Percentiles rank a stretch among this genome's conserved stretches.
These are phyloP conservation scores for Penicillium rolfsii DNA, from an alignment of 2,329 filamentous ascomycete species.

Conservation along the genomic window DNA sequence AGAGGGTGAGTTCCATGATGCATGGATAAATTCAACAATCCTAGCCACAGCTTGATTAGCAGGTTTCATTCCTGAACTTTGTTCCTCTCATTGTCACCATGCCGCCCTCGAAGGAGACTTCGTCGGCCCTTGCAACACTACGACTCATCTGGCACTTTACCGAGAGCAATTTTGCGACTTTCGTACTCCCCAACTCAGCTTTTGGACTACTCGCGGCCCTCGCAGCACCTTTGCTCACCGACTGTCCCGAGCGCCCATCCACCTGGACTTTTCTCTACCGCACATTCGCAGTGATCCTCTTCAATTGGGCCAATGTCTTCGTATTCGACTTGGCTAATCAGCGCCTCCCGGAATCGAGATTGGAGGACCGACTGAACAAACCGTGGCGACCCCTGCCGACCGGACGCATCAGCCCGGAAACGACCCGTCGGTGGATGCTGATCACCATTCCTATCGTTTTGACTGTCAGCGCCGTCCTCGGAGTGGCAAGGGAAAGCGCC, in stretches of 20 bases:
- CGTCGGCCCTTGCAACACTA: neutral
- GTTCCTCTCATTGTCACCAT: neutral
- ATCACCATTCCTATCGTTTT: conserved; percentile 28
- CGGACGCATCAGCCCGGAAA: conserved; percentile 26
- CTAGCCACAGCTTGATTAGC: no score
- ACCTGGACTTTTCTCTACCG: neutral
- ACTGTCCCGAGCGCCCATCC: neutral
- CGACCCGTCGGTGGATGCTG: conserved; percentile 32
- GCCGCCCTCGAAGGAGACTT: neutral
- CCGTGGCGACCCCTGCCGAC: conserved; percentile 41
- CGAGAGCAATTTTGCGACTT: conserved; percentile 34
- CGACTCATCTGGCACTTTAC: conserved; percentile 30
- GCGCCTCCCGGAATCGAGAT: conserved; percentile 37
- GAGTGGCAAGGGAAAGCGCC: conserved; percentile 32
- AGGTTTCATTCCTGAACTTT: neutral
- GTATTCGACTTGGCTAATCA: conserved; percentile 49
- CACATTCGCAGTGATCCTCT: conserved; percentile 21
- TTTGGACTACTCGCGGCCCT: conserved; percentile 40
- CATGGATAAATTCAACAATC: neutral
- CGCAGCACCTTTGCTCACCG: conserved; percentile 13
- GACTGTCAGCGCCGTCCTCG: conserved; percentile 24
- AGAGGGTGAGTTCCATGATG: neutral
- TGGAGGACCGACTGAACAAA: conserved; percentile 50
- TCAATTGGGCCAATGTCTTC: conserved; percentile 39
- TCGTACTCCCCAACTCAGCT: conserved; percentile 33